These are phyloP conservation scores for Hexamita inflata DNA, from an alignment of 208 protist genomes.

Conservation along the genomic window DNA sequence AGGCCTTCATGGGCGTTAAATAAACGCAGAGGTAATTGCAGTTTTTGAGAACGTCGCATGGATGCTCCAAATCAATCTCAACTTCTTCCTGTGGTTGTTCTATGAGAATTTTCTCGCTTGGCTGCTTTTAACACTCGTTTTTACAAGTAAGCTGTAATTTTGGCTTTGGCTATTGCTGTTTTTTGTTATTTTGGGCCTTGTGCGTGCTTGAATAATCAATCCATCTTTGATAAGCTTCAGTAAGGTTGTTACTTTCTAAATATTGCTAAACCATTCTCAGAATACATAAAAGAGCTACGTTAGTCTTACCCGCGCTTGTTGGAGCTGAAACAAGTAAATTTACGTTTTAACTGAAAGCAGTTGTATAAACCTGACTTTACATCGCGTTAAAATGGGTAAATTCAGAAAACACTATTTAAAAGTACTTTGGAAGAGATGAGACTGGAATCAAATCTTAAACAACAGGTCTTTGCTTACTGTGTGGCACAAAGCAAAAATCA, in stretches of 20 bases:
- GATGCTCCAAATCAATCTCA: too few species aligned
- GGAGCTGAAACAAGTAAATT: slow-evolving; percentile 95
- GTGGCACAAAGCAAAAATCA: too few species aligned
- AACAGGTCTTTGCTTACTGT: too few species aligned
- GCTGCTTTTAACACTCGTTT: too few species aligned
- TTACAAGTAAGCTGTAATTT: too few species aligned
- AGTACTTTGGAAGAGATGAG: too few species aligned
- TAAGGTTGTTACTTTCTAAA: slow-evolving; percentile 16
- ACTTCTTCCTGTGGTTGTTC: too few species aligned
- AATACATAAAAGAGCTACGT: slow-evolving; percentile 84
- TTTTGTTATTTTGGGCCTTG: slow-evolving; percentile 50
- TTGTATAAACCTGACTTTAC: slow-evolving; percentile 75
- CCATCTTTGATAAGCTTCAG: slow-evolving; percentile 44
- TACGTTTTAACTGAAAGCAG: slow-evolving; percentile 82
- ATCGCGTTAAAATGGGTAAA: too few species aligned
- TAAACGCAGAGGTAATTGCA: not conserved
- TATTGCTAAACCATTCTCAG: slow-evolving; percentile 57
- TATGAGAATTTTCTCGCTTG: too few species aligned
- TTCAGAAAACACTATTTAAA: too few species aligned
- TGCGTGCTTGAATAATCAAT: slow-evolving; percentile 96
- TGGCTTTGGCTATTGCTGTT: not conserved
- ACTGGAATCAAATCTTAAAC: too few species aligned
- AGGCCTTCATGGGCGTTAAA: slow-evolving; percentile 91
- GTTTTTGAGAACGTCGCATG: too few species aligned
- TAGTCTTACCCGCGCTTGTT: slow-evolving; percentile 73